Percentiles rank a stretch among this genome's conserved stretches.
Conservation (phyloP, 805 yeast genomes). For the Ogataea minuta region DNA sequence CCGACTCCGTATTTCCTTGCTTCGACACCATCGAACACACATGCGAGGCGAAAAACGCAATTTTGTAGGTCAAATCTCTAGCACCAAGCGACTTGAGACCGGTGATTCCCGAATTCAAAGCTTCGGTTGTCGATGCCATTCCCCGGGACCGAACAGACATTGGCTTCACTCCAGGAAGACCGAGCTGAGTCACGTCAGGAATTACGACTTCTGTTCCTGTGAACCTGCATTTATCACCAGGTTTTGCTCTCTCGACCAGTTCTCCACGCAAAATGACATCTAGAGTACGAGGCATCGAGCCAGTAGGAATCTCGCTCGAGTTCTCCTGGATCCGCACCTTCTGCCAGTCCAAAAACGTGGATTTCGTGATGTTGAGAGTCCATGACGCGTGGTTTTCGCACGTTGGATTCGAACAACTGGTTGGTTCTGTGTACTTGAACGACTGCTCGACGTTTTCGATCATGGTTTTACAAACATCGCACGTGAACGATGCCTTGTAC, state of each 20-base stretch:
- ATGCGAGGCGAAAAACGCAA: slow-evolving; percentile 90
- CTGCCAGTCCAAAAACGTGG: slow-evolving; percentile 95
- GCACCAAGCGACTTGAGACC: slow-evolving; percentile 92
- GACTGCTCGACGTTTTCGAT: slow-evolving; percentile 90
- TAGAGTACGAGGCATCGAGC: slow-evolving; percentile 96
- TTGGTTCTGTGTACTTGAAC: slow-evolving; percentile 92
- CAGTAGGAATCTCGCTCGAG: slow-evolving; percentile 95
- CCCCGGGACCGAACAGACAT: slow-evolving; percentile 62
- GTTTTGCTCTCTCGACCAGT: slow-evolving; percentile 91
- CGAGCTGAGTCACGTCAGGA: slow-evolving; percentile 91
- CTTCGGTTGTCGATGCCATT: slow-evolving; percentile 54
- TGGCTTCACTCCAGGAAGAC: slow-evolving; percentile 93
- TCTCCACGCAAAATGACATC: slow-evolving; percentile 94
- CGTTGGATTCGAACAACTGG: slow-evolving; percentile 81
- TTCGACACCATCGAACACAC: slow-evolving; percentile 61
- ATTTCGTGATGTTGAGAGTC: slow-evolving; percentile 79
- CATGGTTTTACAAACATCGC: slow-evolving; percentile 82
- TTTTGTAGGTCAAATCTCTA: slow-evolving; percentile 85
- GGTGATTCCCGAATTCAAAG: slow-evolving; percentile 78
- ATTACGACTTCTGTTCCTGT: slow-evolving; percentile 94
- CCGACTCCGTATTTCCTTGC: slow-evolving; percentile 29
- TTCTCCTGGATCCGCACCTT: slow-evolving; percentile 93
- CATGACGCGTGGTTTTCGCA: slow-evolving; percentile 86
- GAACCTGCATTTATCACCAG: slow-evolving; percentile 92
- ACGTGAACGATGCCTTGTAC: slow-evolving; percentile 79